Evolutionary conservation across 2,329 filamentous ascomycete genomes (phyloP), one percentile per base, ranked within the genome.

Genomic region (Acephala macrosclerotiorum): DNA sequence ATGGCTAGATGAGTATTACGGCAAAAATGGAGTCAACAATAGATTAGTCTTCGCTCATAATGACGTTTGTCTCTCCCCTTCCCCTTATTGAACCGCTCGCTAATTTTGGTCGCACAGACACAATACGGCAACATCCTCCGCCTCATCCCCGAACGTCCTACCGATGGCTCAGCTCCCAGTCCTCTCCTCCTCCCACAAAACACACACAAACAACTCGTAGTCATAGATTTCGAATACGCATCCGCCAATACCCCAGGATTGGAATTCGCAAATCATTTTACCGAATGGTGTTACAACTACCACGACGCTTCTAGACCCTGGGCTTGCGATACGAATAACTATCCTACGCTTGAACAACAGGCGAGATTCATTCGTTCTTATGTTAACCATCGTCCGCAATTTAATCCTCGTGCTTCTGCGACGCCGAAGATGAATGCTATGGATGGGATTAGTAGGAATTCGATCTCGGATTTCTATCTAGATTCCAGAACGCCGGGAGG

Each of bases 251-350:
- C 90, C 0, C 89, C 89, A 0, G 96, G 94, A 1, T 84, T 93
- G 18, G 96, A 99, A 78, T 98, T 99, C 77, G 96, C 94, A 65
- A 99, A 99, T 77, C 96, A 99, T 79, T 99, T 99, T 79, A 92
- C 93, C 0, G 96, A 99, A 80, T 99, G 96, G 96, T 92, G 93
- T 73, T 98, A 98, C 83, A 95, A 99, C 79, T 99, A 99, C 79
- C 94, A 97, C 76, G 89, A 96, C 75, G 79, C 87, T 2, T 80
- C 82, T 33, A 80, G 80, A 36, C 82, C 93, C 0, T 88, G 87
- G 80, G 87, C 83, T 29, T 95, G 92, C 83, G 88, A 90, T 73
- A 86, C 86, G 5, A 80, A 81, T 61, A 79, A 81, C 61, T 99
- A 97, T 78, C 96, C 96, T 0, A 93, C 84, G 0, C 80, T 84